Evolutionary conservation across 768 basidiomycete species (phyloP), one percentile per base, ranked within the genome.

Genomic region (Boletus sp.): DNA sequence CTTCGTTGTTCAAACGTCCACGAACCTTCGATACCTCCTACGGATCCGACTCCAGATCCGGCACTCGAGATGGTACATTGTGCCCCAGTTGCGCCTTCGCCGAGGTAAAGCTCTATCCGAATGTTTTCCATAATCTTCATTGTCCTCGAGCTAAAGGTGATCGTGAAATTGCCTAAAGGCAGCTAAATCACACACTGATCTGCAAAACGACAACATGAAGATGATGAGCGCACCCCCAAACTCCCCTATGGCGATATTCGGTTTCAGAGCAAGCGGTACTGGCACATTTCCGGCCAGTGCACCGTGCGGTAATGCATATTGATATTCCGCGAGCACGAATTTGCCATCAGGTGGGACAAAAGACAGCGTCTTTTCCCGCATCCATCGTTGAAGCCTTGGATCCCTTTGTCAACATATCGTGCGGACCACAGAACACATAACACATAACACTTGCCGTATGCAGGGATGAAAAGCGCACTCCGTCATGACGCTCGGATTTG

Each of bases 291-390:
- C 79, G 46, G 73, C 76, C 21, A 71, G 39, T 51, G 60, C 56
- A 45, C 54, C 51, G 19, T 65, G 59, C n/a, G 69, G 72, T 40
- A 79, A 74, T 10, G 75, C 69, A 66, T 84, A 88, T 27, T 88
- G 87, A 65, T 97, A 98, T 59, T 93, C 89, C 65, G 87, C 81
- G 19, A 97, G 76, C 8, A 80, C 80, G 72, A 97, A 98, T 48
- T 81, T 81, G 4, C 95, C 94, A 62, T 98, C 95, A 5, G 95
- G 95, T 7, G 95, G 95, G 21, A 98, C 83, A 67, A 98, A 98
- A 2, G 95, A 96, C 39, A 98, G 73, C 1, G 78, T 71, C 62
- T 83, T 87, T 64, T 90, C 85, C 37, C 84, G 82, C 23, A 78
- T 74, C 88, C 92, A 97, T 52, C 85, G 84, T 63, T 83, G 85